phyloP scores from a whole-genome alignment of 2,329 filamentous ascomycete genomes.

The Pseudovirgaria hyperparasitica region DNA sequence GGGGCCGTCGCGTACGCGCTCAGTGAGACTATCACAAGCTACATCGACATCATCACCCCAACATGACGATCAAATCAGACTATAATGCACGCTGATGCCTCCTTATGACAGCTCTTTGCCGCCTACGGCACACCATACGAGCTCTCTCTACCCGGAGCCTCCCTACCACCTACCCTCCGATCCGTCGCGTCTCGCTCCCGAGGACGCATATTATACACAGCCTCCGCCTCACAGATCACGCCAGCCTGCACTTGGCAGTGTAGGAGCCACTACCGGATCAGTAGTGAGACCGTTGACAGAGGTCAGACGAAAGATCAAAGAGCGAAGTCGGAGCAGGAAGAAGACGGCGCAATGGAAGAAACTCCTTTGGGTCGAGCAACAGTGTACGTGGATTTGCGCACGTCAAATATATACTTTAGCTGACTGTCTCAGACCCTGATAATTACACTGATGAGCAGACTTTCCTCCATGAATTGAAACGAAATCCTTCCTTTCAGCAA shows the following conservation, averaged over 20 bases:
- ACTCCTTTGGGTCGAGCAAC: slow-evolving; percentile 94
- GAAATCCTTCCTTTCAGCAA: slow-evolving; percentile 82
- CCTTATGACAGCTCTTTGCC: no score
- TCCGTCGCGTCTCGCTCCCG: slow-evolving; percentile 54
- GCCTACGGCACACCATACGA: no score
- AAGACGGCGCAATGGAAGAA: slow-evolving; percentile 81
- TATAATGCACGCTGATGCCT: no score
- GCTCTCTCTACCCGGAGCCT: no score
- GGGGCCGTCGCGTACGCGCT: no score
- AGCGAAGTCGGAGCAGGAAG: slow-evolving; percentile 52
- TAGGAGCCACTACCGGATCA: slow-evolving; percentile 15
- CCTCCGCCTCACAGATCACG: slow-evolving; percentile 44
- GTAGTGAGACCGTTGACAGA: slow-evolving; percentile 6
- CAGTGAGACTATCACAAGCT: no score
- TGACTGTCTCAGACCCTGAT: slow-evolving; percentile 58
- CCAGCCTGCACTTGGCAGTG: slow-evolving; percentile 13
- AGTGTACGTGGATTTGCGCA: slow-evolving; percentile 45
- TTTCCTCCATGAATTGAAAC: slow-evolving; percentile 89
- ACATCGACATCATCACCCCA: no score
- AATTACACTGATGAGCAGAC: slow-evolving; percentile 97
- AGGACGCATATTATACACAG: slow-evolving; percentile 62
- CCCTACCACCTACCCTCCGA: slow-evolving; percentile 6
- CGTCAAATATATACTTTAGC: slow-evolving; percentile 4
- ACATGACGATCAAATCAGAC: no score
- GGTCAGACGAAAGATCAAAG: slow-evolving; percentile 34